These are phyloP conservation scores for Pleoardoris graminearum DNA, from an alignment of 2,329 filamentous ascomycete genomes.

Conservation along the genomic window DNA sequence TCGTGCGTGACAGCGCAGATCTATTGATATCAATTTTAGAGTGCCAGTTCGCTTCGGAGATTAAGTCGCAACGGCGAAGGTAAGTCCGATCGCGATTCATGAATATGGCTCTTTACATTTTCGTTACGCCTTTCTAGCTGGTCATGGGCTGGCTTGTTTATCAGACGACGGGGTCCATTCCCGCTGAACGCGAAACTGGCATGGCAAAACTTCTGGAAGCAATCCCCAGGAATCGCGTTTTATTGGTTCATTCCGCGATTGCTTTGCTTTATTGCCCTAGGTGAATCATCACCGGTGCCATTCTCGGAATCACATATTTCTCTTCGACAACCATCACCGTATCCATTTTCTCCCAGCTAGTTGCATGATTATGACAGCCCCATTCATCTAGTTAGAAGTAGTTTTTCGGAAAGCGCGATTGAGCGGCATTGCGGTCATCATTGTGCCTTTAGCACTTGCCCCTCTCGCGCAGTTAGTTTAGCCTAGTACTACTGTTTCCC, in stretches of 20 bases:
- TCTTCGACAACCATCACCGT: constrained; percentile 17
- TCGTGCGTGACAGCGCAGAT: constrained; percentile 39
- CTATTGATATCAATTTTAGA: constrained; percentile 52
- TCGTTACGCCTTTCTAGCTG: constrained; percentile 27
- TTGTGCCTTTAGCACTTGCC: too few species aligned
- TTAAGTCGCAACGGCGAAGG: constrained; percentile 9
- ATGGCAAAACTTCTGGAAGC: constrained; percentile 32
- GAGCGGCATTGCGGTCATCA: too few species aligned
- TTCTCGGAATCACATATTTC: constrained; percentile 21
- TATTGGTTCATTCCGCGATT: constrained; percentile 27
- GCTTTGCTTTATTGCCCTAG: constrained; percentile 30
- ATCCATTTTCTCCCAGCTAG: constrained; percentile 22
- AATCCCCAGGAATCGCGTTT: constrained; percentile 30
- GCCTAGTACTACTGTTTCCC: too few species aligned
- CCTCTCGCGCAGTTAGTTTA: too few species aligned
- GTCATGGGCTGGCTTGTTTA: constrained; percentile 25
- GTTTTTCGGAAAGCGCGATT: too few species aligned
- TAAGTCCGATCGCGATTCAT: constrained; percentile 29
- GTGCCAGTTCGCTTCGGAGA: constrained; percentile 68
- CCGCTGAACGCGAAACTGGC: constrained; percentile 27
- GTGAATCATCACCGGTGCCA: constrained; percentile 27
- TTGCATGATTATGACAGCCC: too few species aligned
- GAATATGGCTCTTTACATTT: constrained; percentile 14
- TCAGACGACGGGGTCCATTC: constrained; percentile 28
- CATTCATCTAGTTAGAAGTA: too few species aligned